Base-by-base conservation (phyloP, 805 yeast genomes). In the Saccharomycopsis sp. region DNA sequence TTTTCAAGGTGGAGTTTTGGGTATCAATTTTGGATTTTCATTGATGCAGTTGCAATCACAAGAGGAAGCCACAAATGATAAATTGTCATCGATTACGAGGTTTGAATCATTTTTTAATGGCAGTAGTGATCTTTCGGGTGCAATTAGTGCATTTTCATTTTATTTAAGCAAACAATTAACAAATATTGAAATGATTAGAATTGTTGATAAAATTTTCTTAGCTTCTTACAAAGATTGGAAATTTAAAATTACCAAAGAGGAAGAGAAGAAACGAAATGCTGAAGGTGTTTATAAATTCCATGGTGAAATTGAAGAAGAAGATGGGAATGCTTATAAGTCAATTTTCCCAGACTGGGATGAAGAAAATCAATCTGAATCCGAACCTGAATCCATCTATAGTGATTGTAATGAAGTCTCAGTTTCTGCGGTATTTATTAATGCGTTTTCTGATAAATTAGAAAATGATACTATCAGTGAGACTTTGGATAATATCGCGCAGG, bases 291-390 rank as follows among this genome's bases (percentile, higher is more conserved):
- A 42, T 24, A 49, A 49, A 31, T 46, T 40, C 32, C 39, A 40
- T 7, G 52, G 44, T 5, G 43, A 31, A 14, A 45, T 57, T 5
- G 54, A 56, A 11, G 45, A 58, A 16, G 45, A 48, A 14, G 13
- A 41, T 14, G 53, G 44, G 38, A 40, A 50, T 48, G 38, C 48
- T 11, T 44, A 43, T 26, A 40, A 43, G 23, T 13, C 40, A 5
- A 36, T 46, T 11, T 49, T 49, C 39, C 52, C 52, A 29, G 51
- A 46, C 17, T 49, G 29, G 23, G 52, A 48, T 8, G 47, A 41
- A 11, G 49, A 48, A 2, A 39, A 40, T 14, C 28, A 22, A 9
- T 20, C 23, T 6, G 42, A 8, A 8, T 20, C 23, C 6, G 42
- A 8, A 8, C 29, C 4, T 9, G 28, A 39, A 23, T 21, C 42